Base-by-base conservation (phyloP, 768 basidiomycete genomes). In the Mycena albidolilacea region DNA sequence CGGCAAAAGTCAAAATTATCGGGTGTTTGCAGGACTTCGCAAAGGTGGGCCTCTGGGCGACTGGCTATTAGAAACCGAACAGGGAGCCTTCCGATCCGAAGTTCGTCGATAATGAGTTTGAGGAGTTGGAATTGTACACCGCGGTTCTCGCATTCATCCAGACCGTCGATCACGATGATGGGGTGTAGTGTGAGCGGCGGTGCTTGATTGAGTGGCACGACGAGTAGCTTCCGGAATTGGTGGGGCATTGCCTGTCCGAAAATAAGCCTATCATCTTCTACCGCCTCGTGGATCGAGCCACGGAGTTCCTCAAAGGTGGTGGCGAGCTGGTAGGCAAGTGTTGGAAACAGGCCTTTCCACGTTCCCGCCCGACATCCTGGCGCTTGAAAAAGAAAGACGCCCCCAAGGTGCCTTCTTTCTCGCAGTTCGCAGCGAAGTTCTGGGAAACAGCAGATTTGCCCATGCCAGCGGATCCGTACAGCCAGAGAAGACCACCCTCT, bases 371-470 rank as follows among this genome's bases (percentile, higher is more conserved):
- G 7, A 77, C 48, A 59, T 77, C 76, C 15, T 74, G 75, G 17
- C 81, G 76, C 2, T 79, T 80, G 75, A 30, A 84, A 83, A 64
- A 64, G 83, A 84, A 75, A 84, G 83, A 0, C 77, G 81, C 15
- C 77, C 81, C 10, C 10, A 83, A 74, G 8, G 7, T 60, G 37
- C 63, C 70, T 44, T 10, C 37, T 43, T 58, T 68, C 62, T 41
- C 71, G 59, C 78, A 74, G 11, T 21, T 19, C 54, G 68, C 69
- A 6, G 77, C 75, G 3, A 79, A 43, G 2, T 73, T 72, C 39
- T 77, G 78, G 1, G 71, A 72, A 30, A 78, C 67, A 17, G 78
- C 76, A n/a, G 78, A 76, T 65, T 78, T 80, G 0, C 79, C 78
- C 3, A 68, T 66, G 4, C 79, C 78, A 7, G 78, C 79, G 5